phyloP scores from a whole-genome alignment of 495 filamentous ascomycete species.

The Penicillium cosmopolitanum region DNA sequence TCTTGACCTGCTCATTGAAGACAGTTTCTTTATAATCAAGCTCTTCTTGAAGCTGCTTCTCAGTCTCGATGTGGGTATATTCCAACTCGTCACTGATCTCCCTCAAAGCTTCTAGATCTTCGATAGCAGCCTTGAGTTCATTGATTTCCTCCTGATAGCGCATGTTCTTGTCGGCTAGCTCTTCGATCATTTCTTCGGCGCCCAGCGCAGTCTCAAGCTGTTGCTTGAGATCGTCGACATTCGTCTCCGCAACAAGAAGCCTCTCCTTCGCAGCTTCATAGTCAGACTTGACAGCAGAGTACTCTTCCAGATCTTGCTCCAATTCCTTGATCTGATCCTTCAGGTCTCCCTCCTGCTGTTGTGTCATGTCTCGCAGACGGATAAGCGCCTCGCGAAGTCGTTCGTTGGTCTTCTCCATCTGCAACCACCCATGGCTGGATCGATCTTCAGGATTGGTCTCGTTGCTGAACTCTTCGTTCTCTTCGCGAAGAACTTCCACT shows the following conservation, averaged over 20 bases:
- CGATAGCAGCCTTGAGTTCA: slow-evolving; percentile 76
- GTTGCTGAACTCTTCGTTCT: slow-evolving; percentile 79
- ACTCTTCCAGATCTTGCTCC: slow-evolving; percentile 76
- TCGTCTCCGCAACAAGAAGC: slow-evolving; percentile 70
- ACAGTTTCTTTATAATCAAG: slow-evolving; percentile 79
- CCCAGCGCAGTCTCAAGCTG: slow-evolving; percentile 87
- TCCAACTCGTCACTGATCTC: slow-evolving; percentile 95
- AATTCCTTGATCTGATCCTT: slow-evolving; percentile 76
- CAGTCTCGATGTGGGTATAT: slow-evolving; percentile 86
- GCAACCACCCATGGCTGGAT: slow-evolving; percentile 82
- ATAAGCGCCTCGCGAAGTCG: slow-evolving; percentile 85
- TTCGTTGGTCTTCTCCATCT: slow-evolving; percentile 89
- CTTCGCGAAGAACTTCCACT: slow-evolving; percentile 81
- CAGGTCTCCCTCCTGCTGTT: slow-evolving; percentile 81
- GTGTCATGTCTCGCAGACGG: slow-evolving; percentile 80
- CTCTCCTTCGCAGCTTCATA: slow-evolving; percentile 71
- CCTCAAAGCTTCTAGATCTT: slow-evolving; percentile 83
- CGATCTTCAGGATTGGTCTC: slow-evolving; percentile 89
- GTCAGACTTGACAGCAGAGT: slow-evolving; percentile 69
- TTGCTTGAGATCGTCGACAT: slow-evolving; percentile 82
- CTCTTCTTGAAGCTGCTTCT: slow-evolving; percentile 93
- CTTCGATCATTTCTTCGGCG: slow-evolving; percentile 91
- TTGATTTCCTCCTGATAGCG: slow-evolving; percentile 79
- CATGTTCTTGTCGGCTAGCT: slow-evolving; percentile 84
- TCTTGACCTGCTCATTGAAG: slow-evolving; percentile 74